These are phyloP conservation scores for Hansenula sp. DNA, from an alignment of 1,139 yeast genomes.

Conservation along the genomic window DNA sequence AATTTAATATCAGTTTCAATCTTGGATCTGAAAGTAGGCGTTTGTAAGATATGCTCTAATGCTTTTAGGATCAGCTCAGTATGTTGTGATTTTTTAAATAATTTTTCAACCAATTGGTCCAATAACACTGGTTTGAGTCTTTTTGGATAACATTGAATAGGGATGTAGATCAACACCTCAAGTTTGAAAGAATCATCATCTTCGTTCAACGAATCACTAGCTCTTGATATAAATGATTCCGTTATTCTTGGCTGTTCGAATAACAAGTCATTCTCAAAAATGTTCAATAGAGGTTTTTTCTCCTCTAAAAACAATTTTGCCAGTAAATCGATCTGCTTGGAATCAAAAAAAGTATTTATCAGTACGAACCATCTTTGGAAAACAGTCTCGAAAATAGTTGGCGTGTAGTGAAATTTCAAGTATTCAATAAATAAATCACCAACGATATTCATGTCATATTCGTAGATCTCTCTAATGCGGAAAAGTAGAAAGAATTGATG, in stretches of 20 bases:
- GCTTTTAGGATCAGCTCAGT: constrained; percentile 21
- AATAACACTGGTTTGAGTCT: constrained; percentile 35
- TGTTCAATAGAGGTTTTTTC: constrained; percentile 15
- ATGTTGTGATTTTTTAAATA: constrained; percentile 3
- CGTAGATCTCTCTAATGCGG: constrained; percentile 44
- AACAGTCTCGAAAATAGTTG: constrained; percentile 24
- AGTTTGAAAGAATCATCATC: constrained; percentile 4
- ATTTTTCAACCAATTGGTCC: constrained; percentile 27
- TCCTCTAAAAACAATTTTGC: constrained; percentile 14
- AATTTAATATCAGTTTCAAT: constrained; percentile 40
- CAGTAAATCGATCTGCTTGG: constrained; percentile 14
- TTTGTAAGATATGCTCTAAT: constrained; percentile 34
- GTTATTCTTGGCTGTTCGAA: constrained; percentile 44
- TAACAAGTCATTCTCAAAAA: constrained; percentile 24
- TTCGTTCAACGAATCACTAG: constrained; percentile 11
- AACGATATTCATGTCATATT: constrained; percentile 23
- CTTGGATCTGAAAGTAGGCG: constrained; percentile 49
- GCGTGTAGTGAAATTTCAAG: constrained; percentile 12
- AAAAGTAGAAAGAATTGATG: constrained; percentile 39
- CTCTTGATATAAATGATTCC: constrained; percentile 19
- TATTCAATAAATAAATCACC: constrained; percentile 28
- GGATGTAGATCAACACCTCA: constrained; percentile 30
- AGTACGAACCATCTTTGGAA: constrained; percentile 57
- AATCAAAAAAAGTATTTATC: constrained; percentile 33
- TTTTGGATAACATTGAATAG: constrained; percentile 48